Base-by-base conservation (phyloP, 768 basidiomycete genomes). In the Saitozyma podzolica region DNA sequence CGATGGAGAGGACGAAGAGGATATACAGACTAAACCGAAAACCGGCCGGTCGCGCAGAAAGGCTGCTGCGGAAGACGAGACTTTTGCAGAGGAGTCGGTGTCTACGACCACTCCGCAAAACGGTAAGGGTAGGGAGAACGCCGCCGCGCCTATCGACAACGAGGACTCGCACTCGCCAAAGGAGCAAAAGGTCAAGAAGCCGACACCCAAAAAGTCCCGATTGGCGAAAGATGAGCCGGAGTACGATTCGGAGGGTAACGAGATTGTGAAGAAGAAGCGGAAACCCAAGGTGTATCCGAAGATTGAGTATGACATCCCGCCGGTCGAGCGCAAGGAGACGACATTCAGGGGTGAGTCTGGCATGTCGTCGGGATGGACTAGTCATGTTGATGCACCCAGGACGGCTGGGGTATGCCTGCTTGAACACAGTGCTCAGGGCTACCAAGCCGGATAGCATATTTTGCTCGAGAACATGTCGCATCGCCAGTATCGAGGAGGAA, bases 401-500 rank as follows among this genome's bases (percentile, higher is more conserved):
- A 63, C 82, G 84, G 59, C 78, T 87, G 42, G 86, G 85, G 83
- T 75, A 53, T 75, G 70, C 71, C 11, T 65, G 73, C 51, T 58
- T 73, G 55, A 69, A 75, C 58, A 93, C 92, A 0, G 82, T 96
- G 14, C 79, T 95, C 11, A 84, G 92, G 50, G 86, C 82, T 40
- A 83, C 81, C 63, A 90, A 88, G 66, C 90, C 91, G 5, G 77
- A 80, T 17, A 82, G 86, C 0, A 82, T 92, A 11, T 95, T 95
- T 73, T 92, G 91, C 65, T 80, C 78, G 37, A 56, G 81, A 40
- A 81, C 80, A 13, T 80, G 78, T 59, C 87, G 92, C 41, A 85
- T 92, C 16, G 86, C 88, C 43, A 88, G 89, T 50, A 85, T 94
- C 53, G 84, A 85, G 68, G 89, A 91, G 73, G 87, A 89, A 61